These are phyloP conservation scores for Nannochloropsis oceanica DNA, from an alignment of 108 stramenopile species.

Conservation along the genomic window DNA sequence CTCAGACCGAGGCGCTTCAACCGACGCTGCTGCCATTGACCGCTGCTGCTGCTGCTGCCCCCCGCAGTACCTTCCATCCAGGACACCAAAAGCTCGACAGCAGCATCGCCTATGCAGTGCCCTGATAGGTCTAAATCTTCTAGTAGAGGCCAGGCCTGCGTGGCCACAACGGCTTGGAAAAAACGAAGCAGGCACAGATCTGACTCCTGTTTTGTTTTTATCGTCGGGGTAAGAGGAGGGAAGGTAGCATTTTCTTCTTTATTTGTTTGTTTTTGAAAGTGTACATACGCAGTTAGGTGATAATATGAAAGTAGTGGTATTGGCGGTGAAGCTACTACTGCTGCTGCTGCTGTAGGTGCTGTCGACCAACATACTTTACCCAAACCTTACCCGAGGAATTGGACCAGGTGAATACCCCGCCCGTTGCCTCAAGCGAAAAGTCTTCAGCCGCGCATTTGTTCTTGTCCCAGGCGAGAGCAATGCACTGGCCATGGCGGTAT, in stretches of 20 bases:
- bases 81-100: not conserved
- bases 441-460: not conserved
- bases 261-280: too few species aligned
- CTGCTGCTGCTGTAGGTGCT: too few species aligned
- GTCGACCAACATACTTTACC: too few species aligned
- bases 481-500: not conserved
- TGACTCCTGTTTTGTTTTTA: too few species aligned
- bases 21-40: not conserved
- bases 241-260: too few species aligned
- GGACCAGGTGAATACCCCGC: not conserved
- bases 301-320: too few species aligned
- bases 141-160: not conserved
- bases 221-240: too few species aligned
- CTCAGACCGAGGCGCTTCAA: not conserved
- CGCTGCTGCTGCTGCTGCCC: not conserved
- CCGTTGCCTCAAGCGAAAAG: not conserved
- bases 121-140: not conserved
- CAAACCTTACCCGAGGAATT: not conserved
- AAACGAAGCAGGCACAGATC: not conserved
- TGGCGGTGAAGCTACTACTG: too few species aligned
- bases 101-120: not conserved
- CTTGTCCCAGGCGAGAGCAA: not conserved
- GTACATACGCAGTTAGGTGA: too few species aligned
- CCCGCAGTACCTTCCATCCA: not conserved
- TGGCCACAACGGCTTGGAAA: not conserved